These are phyloP conservation scores for Adansonia digitata DNA, from an alignment of 345 rosid genomes.

Conservation along the genomic window DNA sequence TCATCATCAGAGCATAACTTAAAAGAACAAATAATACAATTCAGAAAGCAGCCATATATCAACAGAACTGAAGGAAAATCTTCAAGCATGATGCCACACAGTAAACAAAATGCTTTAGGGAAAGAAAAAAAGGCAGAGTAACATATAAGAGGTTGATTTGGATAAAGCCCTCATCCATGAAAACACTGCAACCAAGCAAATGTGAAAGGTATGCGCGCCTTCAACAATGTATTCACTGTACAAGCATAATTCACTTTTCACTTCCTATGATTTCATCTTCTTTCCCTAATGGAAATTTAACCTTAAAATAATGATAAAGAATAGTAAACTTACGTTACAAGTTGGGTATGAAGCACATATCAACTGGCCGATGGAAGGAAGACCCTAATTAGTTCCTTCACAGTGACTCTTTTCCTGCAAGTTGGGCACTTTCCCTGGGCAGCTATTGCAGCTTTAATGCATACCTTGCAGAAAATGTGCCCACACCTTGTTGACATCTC, in stretches of 20 bases:
- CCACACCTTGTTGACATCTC: constrained; percentile 89
- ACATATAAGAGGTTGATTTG: neutral
- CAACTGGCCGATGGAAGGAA: constrained; percentile 74
- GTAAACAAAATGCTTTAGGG: neutral
- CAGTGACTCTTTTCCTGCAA: constrained; percentile 63
- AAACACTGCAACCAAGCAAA: neutral
- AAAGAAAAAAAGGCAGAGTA: neutral
- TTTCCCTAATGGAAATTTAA: neutral
- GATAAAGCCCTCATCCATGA: neutral
- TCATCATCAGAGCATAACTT: neutral
- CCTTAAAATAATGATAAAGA: neutral
- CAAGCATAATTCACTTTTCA: neutral
- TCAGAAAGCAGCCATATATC: neutral
- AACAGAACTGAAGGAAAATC: neutral
- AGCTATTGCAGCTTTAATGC: constrained; percentile 57
- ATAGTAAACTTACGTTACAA: constrained; percentile 22
- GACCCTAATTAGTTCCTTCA: constrained; percentile 68
- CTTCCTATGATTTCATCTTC: neutral
- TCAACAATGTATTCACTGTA: neutral
- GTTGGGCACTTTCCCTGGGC: constrained; percentile 75
- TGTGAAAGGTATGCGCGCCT: neutral
- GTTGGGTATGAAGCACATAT: constrained; percentile 22
- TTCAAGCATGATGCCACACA: neutral
- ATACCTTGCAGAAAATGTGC: constrained; percentile 78
- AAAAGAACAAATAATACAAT: constrained; percentile 4